Evolutionary conservation across 495 filamentous ascomycete genomes (phyloP).

Genomic region (Talaromyces liani): DNA sequence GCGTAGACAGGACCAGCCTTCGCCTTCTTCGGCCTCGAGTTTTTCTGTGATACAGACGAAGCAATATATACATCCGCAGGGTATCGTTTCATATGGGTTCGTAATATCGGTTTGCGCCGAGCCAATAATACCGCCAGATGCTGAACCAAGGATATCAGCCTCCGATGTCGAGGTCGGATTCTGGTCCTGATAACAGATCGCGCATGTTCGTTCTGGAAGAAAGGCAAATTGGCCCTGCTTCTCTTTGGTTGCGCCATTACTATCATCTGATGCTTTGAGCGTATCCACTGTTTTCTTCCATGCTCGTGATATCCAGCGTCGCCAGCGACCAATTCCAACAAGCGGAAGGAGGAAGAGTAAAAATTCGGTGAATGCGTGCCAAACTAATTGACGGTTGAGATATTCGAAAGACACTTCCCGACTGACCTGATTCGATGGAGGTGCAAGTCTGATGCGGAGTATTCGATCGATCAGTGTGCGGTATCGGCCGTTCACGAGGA

Average conservation of each 20-base stretch:
- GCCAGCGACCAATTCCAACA: slow-evolving; percentile 88
- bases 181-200: slow-evolving; percentile 94
- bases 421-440: slow-evolving; percentile 71
- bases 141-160: slow-evolving; percentile 55
- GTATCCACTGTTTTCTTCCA: slow-evolving; percentile 70
- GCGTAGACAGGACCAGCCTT: slow-evolving; percentile 90
- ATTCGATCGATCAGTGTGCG: slow-evolving; percentile 84
- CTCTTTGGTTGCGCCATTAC: slow-evolving; percentile 28
- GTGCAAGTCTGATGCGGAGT: slow-evolving; percentile 76
- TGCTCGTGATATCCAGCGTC: slow-evolving; percentile 74
- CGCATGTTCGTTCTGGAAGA: slow-evolving; percentile 89
- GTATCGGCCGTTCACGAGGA: slow-evolving; percentile 84
- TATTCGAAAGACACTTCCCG: slow-evolving; percentile 96
- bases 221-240: slow-evolving; percentile 70
- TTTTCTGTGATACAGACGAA: slow-evolving; percentile 93
- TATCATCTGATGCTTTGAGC: slow-evolving; percentile 42
- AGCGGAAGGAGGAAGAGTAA: slow-evolving; percentile 90
- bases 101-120: slow-evolving; percentile 91
- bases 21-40: slow-evolving; percentile 86
- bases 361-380: slow-evolving; percentile 99
- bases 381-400: slow-evolving; percentile 93
- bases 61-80: slow-evolving; percentile 91
- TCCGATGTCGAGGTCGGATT: slow-evolving; percentile 63
- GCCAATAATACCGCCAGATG: slow-evolving; percentile 67
- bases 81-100: slow-evolving; percentile 88